A percentile compares a stretch with the other conserved stretches of the same genome.
Evolutionary conservation across 768 basidiomycete genomes (phyloP).

Genomic region (Obba rivulosa): DNA sequence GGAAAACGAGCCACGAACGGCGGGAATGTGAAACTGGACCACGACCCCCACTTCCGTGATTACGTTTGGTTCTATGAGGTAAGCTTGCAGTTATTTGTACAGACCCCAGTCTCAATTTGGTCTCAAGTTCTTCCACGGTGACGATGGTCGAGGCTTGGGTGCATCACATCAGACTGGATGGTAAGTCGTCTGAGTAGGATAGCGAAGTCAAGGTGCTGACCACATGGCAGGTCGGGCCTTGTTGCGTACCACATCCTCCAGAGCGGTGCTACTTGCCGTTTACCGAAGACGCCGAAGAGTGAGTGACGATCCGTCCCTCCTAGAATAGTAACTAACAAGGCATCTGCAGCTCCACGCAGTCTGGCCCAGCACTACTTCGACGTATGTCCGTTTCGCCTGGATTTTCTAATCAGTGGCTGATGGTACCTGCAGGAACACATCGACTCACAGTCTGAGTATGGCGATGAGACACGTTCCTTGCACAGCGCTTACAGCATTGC

Average conservation of each 20-base stretch:
- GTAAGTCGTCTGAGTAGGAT: conserved; percentile 34
- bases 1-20: conserved; percentile 91
- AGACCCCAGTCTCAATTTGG: too few species aligned
- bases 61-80: conserved; percentile 97
- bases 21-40: conserved; percentile 78
- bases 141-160: conserved; percentile 87
- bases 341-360: conserved; percentile 68
- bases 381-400: conserved; percentile 41
- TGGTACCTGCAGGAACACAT: conserved; percentile 55
- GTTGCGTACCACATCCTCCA: conserved; percentile 91
- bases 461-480: conserved; percentile 62
- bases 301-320: conserved; percentile 25
- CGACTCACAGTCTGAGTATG: conserved; percentile 66
- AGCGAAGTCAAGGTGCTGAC: neutral
- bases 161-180: conserved; percentile 99
- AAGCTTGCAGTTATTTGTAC: conserved; percentile 10
- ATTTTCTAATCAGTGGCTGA: neutral
- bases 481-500: conserved; percentile 54
- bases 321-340: conserved; percentile 2
- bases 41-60: conserved; percentile 93
- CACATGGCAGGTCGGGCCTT: conserved; percentile 65
- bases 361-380: conserved; percentile 93
- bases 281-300: conserved; percentile 95
- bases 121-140: conserved; percentile 87
- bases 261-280: conserved; percentile 80